Percentiles rank a stretch among this genome's conserved stretches.
Conservation (phyloP, 2,329 filamentous ascomycete genomes). For the Venturia asperata region DNA sequence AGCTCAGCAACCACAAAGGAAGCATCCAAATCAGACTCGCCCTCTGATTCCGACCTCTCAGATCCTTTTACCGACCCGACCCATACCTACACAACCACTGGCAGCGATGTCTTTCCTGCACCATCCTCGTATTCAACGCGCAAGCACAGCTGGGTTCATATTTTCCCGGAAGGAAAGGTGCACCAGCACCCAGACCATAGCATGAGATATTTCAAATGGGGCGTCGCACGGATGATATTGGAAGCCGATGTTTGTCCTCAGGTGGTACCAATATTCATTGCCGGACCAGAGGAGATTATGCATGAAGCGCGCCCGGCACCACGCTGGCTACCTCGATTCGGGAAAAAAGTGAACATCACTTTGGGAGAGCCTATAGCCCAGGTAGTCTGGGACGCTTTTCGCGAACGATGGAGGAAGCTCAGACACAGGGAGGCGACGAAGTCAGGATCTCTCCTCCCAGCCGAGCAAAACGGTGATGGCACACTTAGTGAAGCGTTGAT, state of each 20-base stretch:
- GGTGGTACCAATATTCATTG: slow-evolving; percentile 88
- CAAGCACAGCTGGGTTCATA: slow-evolving; percentile 79
- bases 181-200: slow-evolving; percentile 74
- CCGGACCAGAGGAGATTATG: slow-evolving; percentile 85
- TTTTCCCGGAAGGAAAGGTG: slow-evolving; percentile 92
- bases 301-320: slow-evolving; percentile 73
- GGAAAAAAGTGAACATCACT: slow-evolving; percentile 62
- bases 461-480: slow-evolving; percentile 14
- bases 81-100: slow-evolving; percentile 59
- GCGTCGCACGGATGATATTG: slow-evolving; percentile 80
- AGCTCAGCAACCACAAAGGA: slow-evolving; percentile 18
- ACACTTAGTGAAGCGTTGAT: slow-evolving; percentile 55
- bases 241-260: slow-evolving; percentile 83
- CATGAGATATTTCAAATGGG: slow-evolving; percentile 98
- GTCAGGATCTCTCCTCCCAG: slow-evolving; percentile 35
- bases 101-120: slow-evolving; percentile 57
- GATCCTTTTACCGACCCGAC: slow-evolving; percentile 51
- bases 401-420: slow-evolving; percentile 65
- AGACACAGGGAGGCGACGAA: slow-evolving; percentile 45
- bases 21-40: neutral
- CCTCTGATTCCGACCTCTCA: slow-evolving; percentile 26
- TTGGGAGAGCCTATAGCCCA: slow-evolving; percentile 74
- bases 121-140: slow-evolving; percentile 65
- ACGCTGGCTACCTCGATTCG: slow-evolving; percentile 68
- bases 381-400: slow-evolving; percentile 67